phyloP scores from a whole-genome alignment of 148 eudicot species.

The Rhododendron henanense region DNA sequence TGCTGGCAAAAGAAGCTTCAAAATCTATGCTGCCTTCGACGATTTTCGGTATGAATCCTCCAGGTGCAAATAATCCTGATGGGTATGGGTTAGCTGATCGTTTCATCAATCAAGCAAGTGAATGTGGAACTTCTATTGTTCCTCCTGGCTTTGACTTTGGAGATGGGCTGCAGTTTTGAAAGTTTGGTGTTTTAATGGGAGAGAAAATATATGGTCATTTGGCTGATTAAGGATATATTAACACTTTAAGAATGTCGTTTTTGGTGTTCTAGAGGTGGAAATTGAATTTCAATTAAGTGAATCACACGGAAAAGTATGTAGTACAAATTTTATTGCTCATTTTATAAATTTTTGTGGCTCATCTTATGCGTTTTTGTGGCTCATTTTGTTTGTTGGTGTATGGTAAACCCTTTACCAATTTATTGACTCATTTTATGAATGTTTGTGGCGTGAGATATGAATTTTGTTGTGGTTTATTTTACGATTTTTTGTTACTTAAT shows the following conservation, averaged over 20 bases:
- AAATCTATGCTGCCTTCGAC: neutral
- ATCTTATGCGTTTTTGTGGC: too few species aligned
- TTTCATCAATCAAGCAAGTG: neutral
- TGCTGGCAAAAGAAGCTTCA: slow-evolving; percentile 5
- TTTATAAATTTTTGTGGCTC: too few species aligned
- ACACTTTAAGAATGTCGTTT: neutral
- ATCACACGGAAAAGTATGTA: too few species aligned
- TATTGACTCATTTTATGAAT: too few species aligned
- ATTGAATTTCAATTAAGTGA: neutral
- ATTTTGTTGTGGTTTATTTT: too few species aligned
- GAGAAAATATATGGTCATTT: neutral
- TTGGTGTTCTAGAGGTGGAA: neutral
- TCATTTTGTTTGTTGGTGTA: too few species aligned
- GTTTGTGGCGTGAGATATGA: too few species aligned
- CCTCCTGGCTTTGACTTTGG: neutral
- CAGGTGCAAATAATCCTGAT: neutral
- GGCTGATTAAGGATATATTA: neutral
- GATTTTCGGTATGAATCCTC: neutral
- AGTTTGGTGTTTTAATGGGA: neutral
- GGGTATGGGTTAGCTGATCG: neutral
- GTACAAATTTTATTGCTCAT: too few species aligned
- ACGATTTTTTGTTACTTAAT: too few species aligned
- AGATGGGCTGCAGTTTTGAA: slow-evolving; percentile 15
- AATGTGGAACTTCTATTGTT: neutral
- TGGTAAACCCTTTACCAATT: too few species aligned